phyloP scores from a whole-genome alignment of 441 rosid species.

The Pelargonium cotyledonis region DNA sequence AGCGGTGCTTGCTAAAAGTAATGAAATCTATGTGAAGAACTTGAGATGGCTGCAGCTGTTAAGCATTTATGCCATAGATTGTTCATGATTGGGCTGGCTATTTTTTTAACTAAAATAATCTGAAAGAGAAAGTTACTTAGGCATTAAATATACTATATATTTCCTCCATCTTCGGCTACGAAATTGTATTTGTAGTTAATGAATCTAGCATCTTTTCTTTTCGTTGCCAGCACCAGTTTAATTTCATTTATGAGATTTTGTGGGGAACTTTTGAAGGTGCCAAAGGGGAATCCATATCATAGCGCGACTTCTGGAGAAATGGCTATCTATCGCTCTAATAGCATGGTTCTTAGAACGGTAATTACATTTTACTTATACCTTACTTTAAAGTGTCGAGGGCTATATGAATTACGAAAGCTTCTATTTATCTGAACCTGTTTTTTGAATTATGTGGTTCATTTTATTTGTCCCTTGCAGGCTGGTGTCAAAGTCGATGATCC shows the following conservation, averaged over 20 bases:
- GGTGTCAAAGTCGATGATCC: constrained; percentile 75
- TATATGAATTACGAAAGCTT: not conserved
- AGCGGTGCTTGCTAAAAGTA: no score
- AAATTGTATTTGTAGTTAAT: not conserved
- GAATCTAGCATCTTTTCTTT: not conserved
- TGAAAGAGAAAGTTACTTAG: not conserved
- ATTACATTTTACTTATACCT: not conserved
- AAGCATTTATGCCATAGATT: no score
- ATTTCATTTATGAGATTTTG: not conserved
- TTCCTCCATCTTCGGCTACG: not conserved
- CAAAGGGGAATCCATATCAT: constrained; percentile 90
- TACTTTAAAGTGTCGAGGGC: no score
- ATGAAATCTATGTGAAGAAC: no score
- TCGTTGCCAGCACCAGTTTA: constrained; percentile 1
- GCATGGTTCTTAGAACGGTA: constrained; percentile 73
- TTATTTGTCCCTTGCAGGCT: constrained; percentile 36
- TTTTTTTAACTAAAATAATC: not conserved
- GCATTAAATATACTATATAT: not conserved
- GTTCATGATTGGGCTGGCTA: no score
- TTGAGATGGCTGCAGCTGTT: no score
- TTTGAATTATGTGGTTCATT: constrained; percentile 10
- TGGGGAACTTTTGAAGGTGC: constrained; percentile 45
- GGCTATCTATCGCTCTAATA: constrained; percentile 81
- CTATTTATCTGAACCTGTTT: not conserved
- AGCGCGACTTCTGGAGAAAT: constrained; percentile 98